Evolutionary conservation across 371 early-diverging fungal genomes (phyloP), one percentile per base, ranked within the genome.

Genomic region (Mucor irregularis): DNA sequence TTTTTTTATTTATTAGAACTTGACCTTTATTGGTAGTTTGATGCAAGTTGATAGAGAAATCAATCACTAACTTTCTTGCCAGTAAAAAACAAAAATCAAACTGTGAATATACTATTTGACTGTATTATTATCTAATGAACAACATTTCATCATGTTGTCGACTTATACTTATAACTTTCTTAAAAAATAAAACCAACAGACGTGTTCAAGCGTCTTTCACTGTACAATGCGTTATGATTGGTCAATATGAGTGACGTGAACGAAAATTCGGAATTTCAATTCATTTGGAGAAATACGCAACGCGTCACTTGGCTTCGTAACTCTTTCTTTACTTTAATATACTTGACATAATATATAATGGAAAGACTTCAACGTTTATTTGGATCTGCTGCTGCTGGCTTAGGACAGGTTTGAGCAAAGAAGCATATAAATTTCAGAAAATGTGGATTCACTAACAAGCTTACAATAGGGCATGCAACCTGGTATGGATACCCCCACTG

Each of bases 401-500:
- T 75, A 59, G 79, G 78, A 31, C 72, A 73, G 58, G 76, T 73
- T 51, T 7, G 28, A 14, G 14, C 16, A 24, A 25, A 3, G 29
- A 28, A 22, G 22, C 16, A 22, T 25, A 21, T 28, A 21, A 39
- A 13, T 28, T 22, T 19, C 14, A 28, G 17, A 45, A 19, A 30
- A 21, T 8, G 17, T 17, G 16, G 17, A 22, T 16, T 30, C 17
- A 47, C 2, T 13, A 8, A 21, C 21, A 9, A 46, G 37, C 33
- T 16, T 8, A 25, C 11, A 8, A 48, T 45, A 75, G 62, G 62
- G 69, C 19, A 70, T 82, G 49, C 90, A 90, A 69, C 90, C 91
- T 42, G 94, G 91, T 26, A 74, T 87, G 69, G 96, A 94, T 72
- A 85, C 85, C 26, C 93, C 91, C 17, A 89, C 89, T 29, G 91